Conservation (phyloP, 2,329 filamentous ascomycete species). For the Domatiomyces catenatus region DNA sequence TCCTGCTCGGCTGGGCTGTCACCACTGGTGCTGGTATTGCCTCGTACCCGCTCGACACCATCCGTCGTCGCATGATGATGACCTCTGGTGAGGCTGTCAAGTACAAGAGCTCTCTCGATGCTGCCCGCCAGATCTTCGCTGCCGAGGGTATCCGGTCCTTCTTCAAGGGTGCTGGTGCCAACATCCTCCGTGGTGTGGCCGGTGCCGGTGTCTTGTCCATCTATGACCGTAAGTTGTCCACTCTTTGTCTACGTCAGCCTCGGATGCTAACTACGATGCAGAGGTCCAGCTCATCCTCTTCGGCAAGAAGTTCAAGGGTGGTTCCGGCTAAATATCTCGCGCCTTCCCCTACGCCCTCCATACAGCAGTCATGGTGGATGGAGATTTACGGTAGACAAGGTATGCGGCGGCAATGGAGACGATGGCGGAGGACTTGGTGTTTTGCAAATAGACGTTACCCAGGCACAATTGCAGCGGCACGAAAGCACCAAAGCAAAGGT, state of each 20-base stretch:
- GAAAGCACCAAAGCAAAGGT: neutral
- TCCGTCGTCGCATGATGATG: conserved; percentile 99
- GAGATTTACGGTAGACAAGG: neutral
- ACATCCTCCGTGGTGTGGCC: conserved; percentile 99
- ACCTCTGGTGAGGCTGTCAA: conserved; percentile 91
- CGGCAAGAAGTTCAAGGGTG: conserved; percentile 93
- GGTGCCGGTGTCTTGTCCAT: conserved; percentile 99
- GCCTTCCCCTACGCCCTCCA: conserved; percentile 6
- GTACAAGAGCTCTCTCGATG: conserved; percentile 95
- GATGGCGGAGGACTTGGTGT: conserved; percentile 5
- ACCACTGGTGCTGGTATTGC: conserved; percentile 99
- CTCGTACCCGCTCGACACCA: conserved; percentile 99
- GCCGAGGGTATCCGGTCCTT: conserved; percentile 95
- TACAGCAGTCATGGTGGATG: neutral
- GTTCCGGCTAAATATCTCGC: conserved; percentile 20
- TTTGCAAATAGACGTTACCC: neutral
- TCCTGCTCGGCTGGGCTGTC: conserved; percentile 96
- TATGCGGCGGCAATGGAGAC: conserved; percentile 3
- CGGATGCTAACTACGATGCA: conserved; percentile 10
- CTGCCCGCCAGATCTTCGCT: conserved; percentile 89
- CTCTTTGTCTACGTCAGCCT: neutral
- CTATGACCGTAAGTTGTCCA: conserved; percentile 63
- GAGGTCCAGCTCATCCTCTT: conserved; percentile 77
- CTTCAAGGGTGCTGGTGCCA: conserved; percentile 99
- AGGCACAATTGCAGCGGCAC: neutral